phyloP scores from a whole-genome alignment of 2,329 filamentous ascomycete genomes.

The Capronia epimyces region DNA sequence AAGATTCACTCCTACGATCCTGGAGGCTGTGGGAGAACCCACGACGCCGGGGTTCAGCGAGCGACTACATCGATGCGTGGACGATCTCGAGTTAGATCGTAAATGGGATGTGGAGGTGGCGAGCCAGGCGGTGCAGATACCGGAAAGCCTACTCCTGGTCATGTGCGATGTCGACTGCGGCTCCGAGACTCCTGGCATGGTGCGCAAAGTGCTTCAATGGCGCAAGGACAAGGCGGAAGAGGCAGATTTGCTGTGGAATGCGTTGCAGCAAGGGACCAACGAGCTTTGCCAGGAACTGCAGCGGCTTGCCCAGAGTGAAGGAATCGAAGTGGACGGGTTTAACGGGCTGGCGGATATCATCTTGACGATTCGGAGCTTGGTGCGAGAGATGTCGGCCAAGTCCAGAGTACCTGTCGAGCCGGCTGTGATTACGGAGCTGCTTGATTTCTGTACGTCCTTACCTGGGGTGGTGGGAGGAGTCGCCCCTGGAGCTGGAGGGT shows the following conservation, averaged over 20 bases:
- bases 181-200: constrained; percentile 90
- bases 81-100: constrained; percentile 47
- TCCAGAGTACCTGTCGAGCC: constrained; percentile 87
- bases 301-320: constrained; percentile 42
- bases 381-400: constrained; percentile 68
- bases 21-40: constrained; percentile 62
- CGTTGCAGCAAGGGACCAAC: constrained; percentile 69
- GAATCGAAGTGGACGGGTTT: constrained; percentile 43
- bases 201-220: constrained; percentile 85
- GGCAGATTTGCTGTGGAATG: constrained; percentile 67
- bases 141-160: constrained; percentile 67
- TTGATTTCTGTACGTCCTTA: constrained; percentile 67
- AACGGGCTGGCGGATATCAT: constrained; percentile 50
- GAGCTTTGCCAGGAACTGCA: constrained; percentile 61
- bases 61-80: constrained; percentile 60
- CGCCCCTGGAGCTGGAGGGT: constrained; percentile 89
- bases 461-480: constrained; percentile 84
- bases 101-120: constrained; percentile 75
- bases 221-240: constrained; percentile 57
- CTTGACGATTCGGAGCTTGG: constrained; percentile 51
- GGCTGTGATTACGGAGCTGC: constrained; percentile 70
- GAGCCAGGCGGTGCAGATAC: constrained; percentile 65
- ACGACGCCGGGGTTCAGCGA: constrained; percentile 62
- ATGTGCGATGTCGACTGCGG: constrained; percentile 98
- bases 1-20: constrained; percentile 77